Evolutionary conservation across 1,284 basidiomycete genomes (phyloP), one percentile per base, ranked within the genome.

Genomic region (Sphagnurus paluster): DNA sequence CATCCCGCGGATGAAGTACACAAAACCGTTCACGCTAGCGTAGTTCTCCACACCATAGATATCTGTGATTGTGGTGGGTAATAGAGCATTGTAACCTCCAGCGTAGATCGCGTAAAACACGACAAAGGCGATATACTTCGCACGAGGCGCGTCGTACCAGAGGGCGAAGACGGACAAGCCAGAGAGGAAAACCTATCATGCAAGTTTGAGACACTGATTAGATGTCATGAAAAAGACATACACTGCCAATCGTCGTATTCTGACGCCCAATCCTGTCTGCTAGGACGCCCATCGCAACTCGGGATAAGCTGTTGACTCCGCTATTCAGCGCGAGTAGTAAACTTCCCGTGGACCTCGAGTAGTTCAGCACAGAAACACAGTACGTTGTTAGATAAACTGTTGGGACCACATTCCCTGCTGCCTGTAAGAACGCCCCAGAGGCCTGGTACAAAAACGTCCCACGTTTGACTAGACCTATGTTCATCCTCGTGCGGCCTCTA

Each of bases 381-480:
- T 74, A 75, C 4, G 69, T 69, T 0, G 68, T 66, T 48, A 74
- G 57, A 56, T 72, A 76, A 48, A 72, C 72, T 11, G 69, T 58
- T 1, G 73, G 74, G 24, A 75, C 66, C 46, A 71, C 62, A 48
- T 75, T 74, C 8, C 72, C 73, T 5, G 71, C 71, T 3, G 72
- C 72, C 49, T 75, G 73, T 17, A 74, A 52, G 42, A 75, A 68
- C 0, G 73, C 67, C 5, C 68, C 71, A 1, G 71, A 42, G 0
- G 71, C 72, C 66, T 75, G 73, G 30, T 69, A 63, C 14, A 73
- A 47, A 52, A 74, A 76, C 6, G 72, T 69, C 3, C 73, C 71
- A 33, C 64, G 64, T 48, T 60, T 71, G 5, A 68, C 62, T 7
- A 74, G 60, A 4, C 60, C 59, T 52, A 66, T 63, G 46, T 66